Conservation (phyloP, 2,329 filamentous ascomycete genomes). For the Xylariales sp. region DNA sequence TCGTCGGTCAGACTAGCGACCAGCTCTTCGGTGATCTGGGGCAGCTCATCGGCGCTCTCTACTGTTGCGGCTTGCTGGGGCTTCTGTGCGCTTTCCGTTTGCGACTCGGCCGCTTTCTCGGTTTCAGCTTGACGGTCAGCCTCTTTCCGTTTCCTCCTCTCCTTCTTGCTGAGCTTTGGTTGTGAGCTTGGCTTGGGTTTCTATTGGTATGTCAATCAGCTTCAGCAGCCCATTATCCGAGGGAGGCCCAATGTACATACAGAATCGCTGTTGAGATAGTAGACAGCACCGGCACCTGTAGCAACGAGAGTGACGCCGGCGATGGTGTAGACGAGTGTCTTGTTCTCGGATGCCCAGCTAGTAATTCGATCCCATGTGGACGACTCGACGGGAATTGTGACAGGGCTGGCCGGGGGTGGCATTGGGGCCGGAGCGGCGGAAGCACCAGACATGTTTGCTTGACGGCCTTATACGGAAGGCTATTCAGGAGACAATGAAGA, state of each 20-base stretch:
- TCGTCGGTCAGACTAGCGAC: slow-evolving; percentile 49
- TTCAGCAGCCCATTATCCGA: background rate
- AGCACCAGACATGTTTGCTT: slow-evolving; percentile 30
- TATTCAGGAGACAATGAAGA: slow-evolving; percentile 1
- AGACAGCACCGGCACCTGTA: slow-evolving; percentile 85
- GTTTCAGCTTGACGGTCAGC: slow-evolving; percentile 55
- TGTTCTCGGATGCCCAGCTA: slow-evolving; percentile 91
- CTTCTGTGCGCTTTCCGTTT: slow-evolving; percentile 29
- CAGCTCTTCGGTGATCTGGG: slow-evolving; percentile 58
- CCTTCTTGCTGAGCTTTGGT: slow-evolving; percentile 83
- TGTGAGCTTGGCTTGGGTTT: slow-evolving; percentile 41
- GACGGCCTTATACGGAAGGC: too few species aligned
- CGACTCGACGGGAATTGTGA: slow-evolving; percentile 49
- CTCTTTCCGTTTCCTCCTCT: slow-evolving; percentile 83
- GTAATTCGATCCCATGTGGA: slow-evolving; percentile 86
- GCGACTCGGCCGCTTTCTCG: slow-evolving; percentile 31
- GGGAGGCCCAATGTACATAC: slow-evolving; percentile 44
- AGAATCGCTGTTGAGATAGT: slow-evolving; percentile 69
- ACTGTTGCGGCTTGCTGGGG: slow-evolving; percentile 44
- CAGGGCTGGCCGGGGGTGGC: slow-evolving; percentile 38
- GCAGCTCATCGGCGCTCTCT: slow-evolving; percentile 62
- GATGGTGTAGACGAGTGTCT: slow-evolving; percentile 91
- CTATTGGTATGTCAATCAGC: slow-evolving; percentile 20
- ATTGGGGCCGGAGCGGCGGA: slow-evolving; percentile 42
- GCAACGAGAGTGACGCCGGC: slow-evolving; percentile 90